Evolutionary conservation across 2,329 filamentous ascomycete genomes (phyloP).

Genomic region (Tolypocladium guangdongense): DNA sequence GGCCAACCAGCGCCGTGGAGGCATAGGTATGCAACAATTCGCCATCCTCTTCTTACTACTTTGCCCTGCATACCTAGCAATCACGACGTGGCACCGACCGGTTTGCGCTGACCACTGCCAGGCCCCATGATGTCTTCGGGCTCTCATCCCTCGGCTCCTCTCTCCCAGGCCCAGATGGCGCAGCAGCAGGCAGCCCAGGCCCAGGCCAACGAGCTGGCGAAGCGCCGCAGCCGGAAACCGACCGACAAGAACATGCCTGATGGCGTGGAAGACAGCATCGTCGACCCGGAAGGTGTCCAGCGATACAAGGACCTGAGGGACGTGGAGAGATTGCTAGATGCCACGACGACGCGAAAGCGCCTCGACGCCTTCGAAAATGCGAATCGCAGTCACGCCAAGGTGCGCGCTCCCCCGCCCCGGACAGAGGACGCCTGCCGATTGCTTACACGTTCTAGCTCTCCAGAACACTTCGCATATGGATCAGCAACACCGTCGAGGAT

Average conservation of each 20-base stretch:
- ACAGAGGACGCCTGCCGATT: not conserved
- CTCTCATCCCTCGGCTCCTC: constrained; percentile 37
- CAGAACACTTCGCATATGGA: constrained; percentile 83
- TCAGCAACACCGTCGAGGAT: constrained; percentile 88
- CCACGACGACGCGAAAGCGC: constrained; percentile 87
- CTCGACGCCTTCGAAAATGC: constrained; percentile 52
- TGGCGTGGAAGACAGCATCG: constrained; percentile 69
- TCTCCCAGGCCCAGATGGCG: constrained; percentile 42
- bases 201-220: constrained; percentile 54
- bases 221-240: constrained; percentile 76
- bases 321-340: constrained; percentile 78
- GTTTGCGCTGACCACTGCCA: constrained; percentile 13
- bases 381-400: constrained; percentile 54
- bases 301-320: constrained; percentile 79
- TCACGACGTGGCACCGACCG: not conserved
- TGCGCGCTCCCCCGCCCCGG: constrained; percentile 14
- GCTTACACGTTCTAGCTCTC: constrained; percentile 42
- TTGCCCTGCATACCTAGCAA: not conserved
- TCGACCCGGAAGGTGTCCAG: constrained; percentile 65
- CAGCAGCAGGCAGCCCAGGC: constrained; percentile 40
- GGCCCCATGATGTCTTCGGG: constrained; percentile 46
- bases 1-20: constrained; percentile 37
- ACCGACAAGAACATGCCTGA: constrained; percentile 94
- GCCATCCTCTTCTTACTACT: not conserved
- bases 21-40: constrained; percentile 33